Conservation (phyloP, 2,329 filamentous ascomycete genomes). For the Grosmannia huntii region DNA sequence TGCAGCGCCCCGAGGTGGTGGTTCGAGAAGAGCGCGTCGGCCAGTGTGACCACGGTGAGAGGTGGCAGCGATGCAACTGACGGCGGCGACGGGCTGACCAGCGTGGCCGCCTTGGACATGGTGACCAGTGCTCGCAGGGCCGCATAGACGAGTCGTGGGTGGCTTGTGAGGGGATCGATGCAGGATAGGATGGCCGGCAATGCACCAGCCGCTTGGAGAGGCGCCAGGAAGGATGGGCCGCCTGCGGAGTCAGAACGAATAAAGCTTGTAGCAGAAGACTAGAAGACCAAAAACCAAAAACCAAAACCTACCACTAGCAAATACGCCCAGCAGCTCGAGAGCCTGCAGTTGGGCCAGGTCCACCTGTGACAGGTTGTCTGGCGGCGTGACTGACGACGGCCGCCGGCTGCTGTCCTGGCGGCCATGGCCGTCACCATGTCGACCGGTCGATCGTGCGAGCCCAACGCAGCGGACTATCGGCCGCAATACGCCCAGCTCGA, state of each 20-base stretch:
- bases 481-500: conserved; percentile 56
- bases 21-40: conserved; percentile 51
- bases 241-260: conserved; percentile 32
- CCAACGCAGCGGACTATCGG: conserved; percentile 37
- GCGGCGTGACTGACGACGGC: conserved; percentile 14
- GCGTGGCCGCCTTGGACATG: conserved; percentile 44
- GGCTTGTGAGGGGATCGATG: conserved; percentile 51
- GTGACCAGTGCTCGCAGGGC: conserved; percentile 63
- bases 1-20: conserved; percentile 49
- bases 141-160: conserved; percentile 55
- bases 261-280: too few species aligned
- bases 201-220: conserved; percentile 55
- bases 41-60: conserved; percentile 36
- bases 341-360: conserved; percentile 63
- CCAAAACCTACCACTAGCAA: conserved; percentile 58
- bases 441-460: conserved; percentile 18
- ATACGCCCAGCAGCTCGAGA: conserved; percentile 71
- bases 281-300: neutral
- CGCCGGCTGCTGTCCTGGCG: conserved; percentile 24
- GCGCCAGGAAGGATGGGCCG: conserved; percentile 64
- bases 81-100: conserved; percentile 32
- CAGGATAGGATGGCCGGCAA: conserved; percentile 59
- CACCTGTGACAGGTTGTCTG: conserved; percentile 39
- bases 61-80: conserved; percentile 28
- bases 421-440: conserved; percentile 12